Base-by-base conservation (phyloP, 106 monocot genomes). In the Narthecium ossifragum region DNA sequence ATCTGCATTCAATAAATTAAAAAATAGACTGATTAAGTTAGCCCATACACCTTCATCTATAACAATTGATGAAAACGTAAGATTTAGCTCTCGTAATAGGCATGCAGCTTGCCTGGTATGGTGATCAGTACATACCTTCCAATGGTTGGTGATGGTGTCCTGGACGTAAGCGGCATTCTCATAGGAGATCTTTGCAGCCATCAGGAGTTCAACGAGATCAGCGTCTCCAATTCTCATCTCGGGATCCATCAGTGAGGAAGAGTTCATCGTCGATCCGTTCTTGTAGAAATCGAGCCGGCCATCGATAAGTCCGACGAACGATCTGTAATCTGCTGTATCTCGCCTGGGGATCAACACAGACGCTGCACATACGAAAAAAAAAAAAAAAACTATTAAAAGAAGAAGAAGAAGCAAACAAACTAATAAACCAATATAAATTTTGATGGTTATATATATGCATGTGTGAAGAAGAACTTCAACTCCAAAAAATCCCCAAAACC, bases 1-100 rank as follows among this genome's bases (percentile, higher is more conserved):
- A 83, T 83, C 77, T 73, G 73, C 64, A 61, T 41, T 4, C 10
- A 60, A 6, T 8, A 34, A 55, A 34, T 2, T 38, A 5, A 8
- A 62, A 62, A 1, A 1, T 23, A 47, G 4, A 49, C n/a, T n/a
- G n/a, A n/a, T n/a, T n/a, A n/a, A n/a, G n/a, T n/a, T n/a, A n/a
- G n/a, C n/a, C n/a, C n/a, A n/a, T n/a, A n/a, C n/a, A n/a, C n/a
- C n/a, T n/a, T n/a, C n/a, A n/a, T n/a, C n/a, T n/a, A n/a, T n/a
- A n/a, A n/a, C n/a, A n/a, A n/a, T n/a, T n/a, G n/a, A n/a, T n/a
- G n/a, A n/a, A n/a, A n/a, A n/a, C n/a, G n/a, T n/a, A n/a, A n/a
- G n/a, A n/a, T n/a, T n/a, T n/a, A n/a, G n/a, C n/a, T n/a, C n/a
- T n/a, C n/a, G n/a, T n/a, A n/a, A n/a, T n/a, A n/a, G n/a, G n/a